Evolutionary conservation across 1,284 basidiomycete genomes (phyloP).

Genomic region (Cryptococcus sp.): DNA sequence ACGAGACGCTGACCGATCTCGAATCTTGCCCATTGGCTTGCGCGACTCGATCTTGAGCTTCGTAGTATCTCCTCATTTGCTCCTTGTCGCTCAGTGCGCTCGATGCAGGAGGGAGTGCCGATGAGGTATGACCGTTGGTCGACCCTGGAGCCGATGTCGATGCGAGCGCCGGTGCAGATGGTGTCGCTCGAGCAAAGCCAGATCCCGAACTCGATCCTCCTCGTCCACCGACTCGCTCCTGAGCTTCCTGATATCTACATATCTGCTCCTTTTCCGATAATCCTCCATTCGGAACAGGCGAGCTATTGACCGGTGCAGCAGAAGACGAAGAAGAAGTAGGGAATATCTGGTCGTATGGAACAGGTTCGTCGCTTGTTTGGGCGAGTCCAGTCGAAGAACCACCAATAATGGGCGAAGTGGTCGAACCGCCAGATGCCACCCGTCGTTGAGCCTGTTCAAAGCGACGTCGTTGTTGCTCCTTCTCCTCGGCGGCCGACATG

Average conservation of each 20-base stretch:
- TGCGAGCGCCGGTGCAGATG: not conserved
- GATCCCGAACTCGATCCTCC: not conserved
- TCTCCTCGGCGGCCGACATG: slow-evolving; percentile 16
- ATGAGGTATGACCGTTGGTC: not conserved
- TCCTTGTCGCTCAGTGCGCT: slow-evolving; percentile 28
- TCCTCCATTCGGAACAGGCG: not conserved
- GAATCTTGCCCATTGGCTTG: not conserved
- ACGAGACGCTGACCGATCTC: too few species aligned
- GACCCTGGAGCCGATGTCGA: not conserved
- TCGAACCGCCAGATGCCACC: slow-evolving; percentile 1
- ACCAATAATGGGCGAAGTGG: too few species aligned
- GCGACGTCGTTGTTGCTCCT: slow-evolving; percentile 15
- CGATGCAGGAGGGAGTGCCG: not conserved
- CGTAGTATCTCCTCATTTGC: slow-evolving; percentile 44
- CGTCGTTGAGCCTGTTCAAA: slow-evolving; percentile 14
- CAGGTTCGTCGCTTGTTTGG: slow-evolving; percentile 3
- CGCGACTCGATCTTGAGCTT: slow-evolving; percentile 52
- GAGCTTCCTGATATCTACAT: not conserved
- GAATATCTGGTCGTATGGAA: slow-evolving; percentile 17
- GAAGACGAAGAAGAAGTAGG: slow-evolving; percentile 3
- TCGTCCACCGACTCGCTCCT: not conserved
- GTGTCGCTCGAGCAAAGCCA: not conserved
- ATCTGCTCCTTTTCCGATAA: too few species aligned
- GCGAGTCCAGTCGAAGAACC: not conserved
- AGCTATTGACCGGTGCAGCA: not conserved